A percentile compares a stretch with the other conserved stretches of the same genome.
phyloP scores from a whole-genome alignment of 306 rosid genomes.

The Lablab purpureus region DNA sequence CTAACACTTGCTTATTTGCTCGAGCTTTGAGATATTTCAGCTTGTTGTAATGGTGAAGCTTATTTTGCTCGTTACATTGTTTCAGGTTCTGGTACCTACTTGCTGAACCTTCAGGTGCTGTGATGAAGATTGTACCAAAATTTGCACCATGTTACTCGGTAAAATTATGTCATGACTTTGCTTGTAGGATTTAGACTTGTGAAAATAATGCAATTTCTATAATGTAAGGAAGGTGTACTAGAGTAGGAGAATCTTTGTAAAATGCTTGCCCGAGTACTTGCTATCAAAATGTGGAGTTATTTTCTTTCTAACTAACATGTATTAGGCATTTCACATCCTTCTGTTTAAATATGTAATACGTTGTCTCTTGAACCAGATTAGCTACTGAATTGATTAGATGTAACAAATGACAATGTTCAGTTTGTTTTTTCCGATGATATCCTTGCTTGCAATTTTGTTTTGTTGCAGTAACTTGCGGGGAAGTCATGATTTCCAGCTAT shows the following conservation, averaged over 20 bases:
- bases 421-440: not conserved
- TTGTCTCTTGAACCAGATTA: not conserved
- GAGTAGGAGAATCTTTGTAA: not conserved
- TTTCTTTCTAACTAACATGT: constrained; percentile 5
- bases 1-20: not conserved
- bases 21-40: not conserved
- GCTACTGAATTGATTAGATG: not conserved
- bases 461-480: not conserved
- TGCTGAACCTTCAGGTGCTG: constrained; percentile 6
- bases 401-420: not conserved
- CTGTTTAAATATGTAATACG: not conserved
- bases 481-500: not conserved
- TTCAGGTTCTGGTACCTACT: constrained; percentile 40
- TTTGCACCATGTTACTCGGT: constrained; percentile 21
- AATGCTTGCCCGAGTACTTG: constrained; percentile 7
- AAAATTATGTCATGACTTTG: not conserved
- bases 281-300: not conserved
- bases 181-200: not conserved
- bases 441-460: constrained; percentile 4
- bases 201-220: constrained; percentile 6
- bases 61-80: constrained; percentile 2
- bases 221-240: not conserved
- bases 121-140: constrained; percentile 23
- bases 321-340: constrained; percentile 18
- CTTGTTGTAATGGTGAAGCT: constrained; percentile 27